Evolutionary conservation across 345 rosid genomes (phyloP), one percentile per base, ranked within the genome.

Genomic region (Nephelium lappaceum): DNA sequence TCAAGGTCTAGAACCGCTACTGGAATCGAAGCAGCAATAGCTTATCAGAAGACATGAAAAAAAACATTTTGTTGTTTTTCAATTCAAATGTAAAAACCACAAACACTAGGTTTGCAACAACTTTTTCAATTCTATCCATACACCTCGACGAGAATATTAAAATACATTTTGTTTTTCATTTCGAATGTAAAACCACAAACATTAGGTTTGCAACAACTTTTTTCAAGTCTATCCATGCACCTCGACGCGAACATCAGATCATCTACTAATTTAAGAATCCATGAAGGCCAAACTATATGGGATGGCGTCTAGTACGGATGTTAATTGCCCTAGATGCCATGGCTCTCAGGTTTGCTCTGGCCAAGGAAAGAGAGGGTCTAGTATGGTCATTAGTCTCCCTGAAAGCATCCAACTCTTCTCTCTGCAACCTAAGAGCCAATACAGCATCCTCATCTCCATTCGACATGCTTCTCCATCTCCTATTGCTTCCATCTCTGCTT

Each of bases 291-390:
- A 12, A 8, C 81, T 79, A 78, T 41, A n/a, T 7, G n/a, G 66
- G 74, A 53, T 60, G 86, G 53, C 84, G 66, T 85, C 93, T 85
- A 11, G 78, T 78, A 6, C 93, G 84, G 55, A 82, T 38, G 72
- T 68, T 88, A 65, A 85, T 75, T 69, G 97, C 98, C 83, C 95
- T 90, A 58, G 99, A 90, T 72, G 97, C 97, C 95, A 94, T 89
- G 24, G 98, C 98, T 87, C 98, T 86, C 71, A 93, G 75, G 81
- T 94, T 96, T 80, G 91, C 91, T 89, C 97, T 89, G 51, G 98
- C 99, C 42, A 74, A 63, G 25, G 88, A 85, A 39, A 87, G 70
- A 9, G 89, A 72, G 31, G 72, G 81, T 18, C 84, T 61, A 0
- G 90, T 68, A 60, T 75, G 84, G 25, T 78, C 83, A 19, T 71